Evolutionary conservation across 192 early-diverging fungal species (phyloP).

Genomic region (Dispira parvispora): DNA sequence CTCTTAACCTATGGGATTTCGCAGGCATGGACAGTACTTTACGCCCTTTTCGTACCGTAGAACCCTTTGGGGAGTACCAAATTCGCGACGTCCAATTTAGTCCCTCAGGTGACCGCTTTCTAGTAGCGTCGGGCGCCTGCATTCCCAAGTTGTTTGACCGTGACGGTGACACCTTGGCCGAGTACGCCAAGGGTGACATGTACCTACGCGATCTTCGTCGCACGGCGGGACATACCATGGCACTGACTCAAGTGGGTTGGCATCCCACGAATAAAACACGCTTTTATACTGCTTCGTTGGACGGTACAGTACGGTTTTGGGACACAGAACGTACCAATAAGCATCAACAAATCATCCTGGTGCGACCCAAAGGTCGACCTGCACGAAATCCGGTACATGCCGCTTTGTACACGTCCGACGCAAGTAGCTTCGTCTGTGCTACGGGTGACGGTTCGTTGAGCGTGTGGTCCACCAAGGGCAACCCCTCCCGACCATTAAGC

Average conservation of each 20-base stretch:
- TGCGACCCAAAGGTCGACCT: constrained; percentile 53
- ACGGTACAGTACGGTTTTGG: constrained; percentile 69
- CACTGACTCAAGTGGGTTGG: constrained; percentile 66
- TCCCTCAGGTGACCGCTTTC: constrained; percentile 49
- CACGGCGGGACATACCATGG: constrained; percentile 70
- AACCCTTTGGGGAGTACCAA: constrained; percentile 64
- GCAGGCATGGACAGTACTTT: constrained; percentile 63
- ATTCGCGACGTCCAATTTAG: constrained; percentile 70
- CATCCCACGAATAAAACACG: constrained; percentile 41
- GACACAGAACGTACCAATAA: constrained; percentile 48
- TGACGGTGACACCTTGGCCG: constrained; percentile 53
- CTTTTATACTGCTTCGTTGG: constrained; percentile 66
- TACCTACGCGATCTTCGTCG: constrained; percentile 79
- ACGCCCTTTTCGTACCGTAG: constrained; percentile 59
- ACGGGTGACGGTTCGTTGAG: constrained; percentile 59
- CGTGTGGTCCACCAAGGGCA: constrained; percentile 53
- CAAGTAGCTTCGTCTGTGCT: constrained; percentile 30
- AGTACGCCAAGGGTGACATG: constrained; percentile 81
- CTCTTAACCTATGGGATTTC: constrained; percentile 87
- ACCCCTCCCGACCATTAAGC: constrained; percentile 22
- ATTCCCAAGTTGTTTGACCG: constrained; percentile 61
- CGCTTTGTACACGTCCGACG: constrained; percentile 51
- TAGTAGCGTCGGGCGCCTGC: constrained; percentile 60
- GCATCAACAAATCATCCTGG: constrained; percentile 61
- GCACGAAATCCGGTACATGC: constrained; percentile 54